Conservation (phyloP, 192 early-diverging fungal genomes). For the Coemansia sp. region DNA sequence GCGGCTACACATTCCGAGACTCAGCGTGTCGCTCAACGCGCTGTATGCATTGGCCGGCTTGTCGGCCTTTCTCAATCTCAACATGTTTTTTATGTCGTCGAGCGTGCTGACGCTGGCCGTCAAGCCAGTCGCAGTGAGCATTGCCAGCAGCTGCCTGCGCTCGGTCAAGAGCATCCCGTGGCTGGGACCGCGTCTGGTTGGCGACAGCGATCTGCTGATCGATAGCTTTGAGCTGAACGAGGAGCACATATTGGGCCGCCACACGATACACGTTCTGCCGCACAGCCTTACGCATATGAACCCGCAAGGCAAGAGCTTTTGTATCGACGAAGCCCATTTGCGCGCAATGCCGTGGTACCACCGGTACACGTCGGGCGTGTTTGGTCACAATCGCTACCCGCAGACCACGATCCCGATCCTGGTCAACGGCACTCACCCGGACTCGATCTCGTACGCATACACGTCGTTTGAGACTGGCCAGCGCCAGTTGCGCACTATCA, state of each 20-base stretch:
- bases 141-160: conserved; percentile 38
- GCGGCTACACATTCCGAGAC: conserved; percentile 26
- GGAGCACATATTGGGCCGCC: conserved; percentile 48
- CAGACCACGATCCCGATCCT: conserved; percentile 34
- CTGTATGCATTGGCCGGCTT: conserved; percentile 13
- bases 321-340: conserved; percentile 18
- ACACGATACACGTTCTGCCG: conserved; percentile 50
- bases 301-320: conserved; percentile 18
- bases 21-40: conserved; percentile 5
- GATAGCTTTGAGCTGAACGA: conserved; percentile 42
- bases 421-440: conserved; percentile 45
- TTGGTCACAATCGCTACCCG: conserved; percentile 6
- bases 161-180: conserved; percentile 32
- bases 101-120: conserved; percentile 37
- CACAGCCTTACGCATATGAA: conserved; percentile 50
- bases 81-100: conserved; percentile 35
- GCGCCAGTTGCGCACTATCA: conserved; percentile 24
- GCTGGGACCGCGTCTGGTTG: conserved; percentile 38
- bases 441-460: conserved; percentile 33
- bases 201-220: conserved; percentile 49
- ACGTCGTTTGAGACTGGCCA: conserved; percentile 42
- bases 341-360: conserved; percentile 31
- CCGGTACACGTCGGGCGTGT: conserved; percentile 7
- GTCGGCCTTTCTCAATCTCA: conserved; percentile 28
- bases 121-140: conserved; percentile 32